Base-by-base conservation (phyloP, 805 yeast genomes). In the Cyberlindnera suaveolens region DNA sequence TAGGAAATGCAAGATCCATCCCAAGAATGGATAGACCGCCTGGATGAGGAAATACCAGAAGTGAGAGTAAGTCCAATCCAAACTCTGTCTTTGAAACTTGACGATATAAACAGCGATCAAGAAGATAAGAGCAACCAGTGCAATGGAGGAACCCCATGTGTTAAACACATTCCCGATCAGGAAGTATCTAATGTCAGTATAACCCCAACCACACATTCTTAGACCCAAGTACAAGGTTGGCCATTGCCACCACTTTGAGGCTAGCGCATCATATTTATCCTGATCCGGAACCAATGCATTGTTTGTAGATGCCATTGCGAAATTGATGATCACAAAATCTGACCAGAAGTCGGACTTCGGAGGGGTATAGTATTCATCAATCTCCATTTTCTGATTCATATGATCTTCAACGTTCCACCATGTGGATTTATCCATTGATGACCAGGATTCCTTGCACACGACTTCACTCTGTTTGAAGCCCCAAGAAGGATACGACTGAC, bases 391-490 rank as follows among this genome's bases (percentile, higher is more conserved):
- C 29, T 65, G 70, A 63, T 85, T 84, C 45, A 64, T 65, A 61
- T 85, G 88, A 53, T 74, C 75, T 63, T 85, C 95, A 46, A 85
- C 72, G 62, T 84, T 85, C 93, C 93, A 85, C 91, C 93, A 85
- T 10, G 90, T 84, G 51, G 91, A 72, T 67, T 84, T 84, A 58
- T 85, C 95, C 63, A 81, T 77, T 39, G 60, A 67, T 23, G 76
- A 63, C 57, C 80, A 67, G 0, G 76, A 62, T 6, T 68, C 57
- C 50, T 77, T 77, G 63, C 95, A 85, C 7, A 80, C 76, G 34
- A 85, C 86, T 63, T 85, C 95, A 40, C 85, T 82, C 63, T 85
- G 95, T 57, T 79, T 79, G 66, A 78, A 85, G 38, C 95, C 95
- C 95, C 95, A 85, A 11, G 77, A 74, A 14, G 95, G 95, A 51